Conservation (phyloP, 768 basidiomycete genomes). For the Nidularia sp. region DNA sequence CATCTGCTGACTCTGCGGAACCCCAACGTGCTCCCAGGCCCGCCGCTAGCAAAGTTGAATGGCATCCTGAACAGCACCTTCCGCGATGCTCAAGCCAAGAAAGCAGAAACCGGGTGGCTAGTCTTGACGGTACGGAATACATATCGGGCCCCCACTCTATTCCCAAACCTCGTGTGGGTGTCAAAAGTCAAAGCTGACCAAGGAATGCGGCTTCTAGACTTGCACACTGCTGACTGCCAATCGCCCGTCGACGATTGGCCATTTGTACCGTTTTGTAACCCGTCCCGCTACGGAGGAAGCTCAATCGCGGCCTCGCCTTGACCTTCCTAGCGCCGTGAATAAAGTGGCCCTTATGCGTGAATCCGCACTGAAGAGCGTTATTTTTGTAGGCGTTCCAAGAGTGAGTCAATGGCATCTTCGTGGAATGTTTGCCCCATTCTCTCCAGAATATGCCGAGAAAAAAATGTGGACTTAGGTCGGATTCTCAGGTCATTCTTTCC, state of each 20-base stretch:
- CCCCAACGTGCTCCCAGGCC: constrained; percentile 55
- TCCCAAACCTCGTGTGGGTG: no score
- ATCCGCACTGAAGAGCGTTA: constrained; percentile 82
- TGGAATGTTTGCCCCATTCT: not conserved
- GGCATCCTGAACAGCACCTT: constrained; percentile 58
- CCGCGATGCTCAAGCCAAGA: constrained; percentile 57
- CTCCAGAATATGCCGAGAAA: not conserved
- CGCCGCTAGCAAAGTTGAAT: constrained; percentile 48
- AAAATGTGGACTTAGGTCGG: constrained; percentile 10
- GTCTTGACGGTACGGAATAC: constrained; percentile 59
- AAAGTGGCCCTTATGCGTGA: constrained; percentile 86
- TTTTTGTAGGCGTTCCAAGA: constrained; percentile 85
- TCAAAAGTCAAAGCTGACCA: no score
- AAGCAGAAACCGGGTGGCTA: constrained; percentile 76
- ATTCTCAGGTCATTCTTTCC: constrained; percentile 71
- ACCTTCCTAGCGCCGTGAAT: constrained; percentile 55
- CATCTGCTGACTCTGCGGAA: constrained; percentile 66
- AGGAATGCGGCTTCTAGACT: constrained; percentile 44
- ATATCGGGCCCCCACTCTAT: no score
- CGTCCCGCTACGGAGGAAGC: constrained; percentile 35
- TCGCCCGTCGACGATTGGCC: constrained; percentile 72
- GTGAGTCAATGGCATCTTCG: constrained; percentile 34
- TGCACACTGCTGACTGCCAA: constrained; percentile 83
- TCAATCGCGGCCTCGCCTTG: constrained; percentile 31
- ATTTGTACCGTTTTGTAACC: constrained; percentile 78